These are phyloP conservation scores for Prunus davidiana DNA, from an alignment of 306 rosid genomes.

Conservation along the genomic window DNA sequence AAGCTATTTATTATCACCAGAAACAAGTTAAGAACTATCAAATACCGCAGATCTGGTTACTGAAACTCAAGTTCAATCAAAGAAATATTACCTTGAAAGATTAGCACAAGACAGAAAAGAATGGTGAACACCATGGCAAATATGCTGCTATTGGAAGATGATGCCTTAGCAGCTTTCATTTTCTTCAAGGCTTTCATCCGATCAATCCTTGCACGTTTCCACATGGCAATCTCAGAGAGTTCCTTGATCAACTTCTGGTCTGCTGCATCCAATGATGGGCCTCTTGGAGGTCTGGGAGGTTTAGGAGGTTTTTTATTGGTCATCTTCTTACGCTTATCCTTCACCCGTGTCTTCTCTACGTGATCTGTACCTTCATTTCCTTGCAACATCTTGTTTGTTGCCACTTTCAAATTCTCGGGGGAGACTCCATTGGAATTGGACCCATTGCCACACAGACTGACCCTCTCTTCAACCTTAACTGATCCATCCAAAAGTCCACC, in stretches of 20 bases:
- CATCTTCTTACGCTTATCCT: constrained; percentile 71
- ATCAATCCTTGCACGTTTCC: constrained; percentile 78
- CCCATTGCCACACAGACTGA: constrained; percentile 35
- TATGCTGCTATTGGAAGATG: constrained; percentile 49
- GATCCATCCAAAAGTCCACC: constrained; percentile 49
- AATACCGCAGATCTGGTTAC: neutral
- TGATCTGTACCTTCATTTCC: constrained; percentile 25
- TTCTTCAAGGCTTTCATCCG: constrained; percentile 77
- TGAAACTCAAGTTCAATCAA: neutral
- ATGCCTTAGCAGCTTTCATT: constrained; percentile 62
- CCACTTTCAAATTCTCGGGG: constrained; percentile 33
- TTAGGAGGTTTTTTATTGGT: constrained; percentile 66
- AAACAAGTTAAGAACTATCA: neutral
- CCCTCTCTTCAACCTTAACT: constrained; percentile 37
- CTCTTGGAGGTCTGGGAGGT: constrained; percentile 95
- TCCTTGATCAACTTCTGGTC: constrained; percentile 78
- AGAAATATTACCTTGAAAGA: constrained; percentile 66
- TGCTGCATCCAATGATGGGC: constrained; percentile 79
- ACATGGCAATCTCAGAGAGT: constrained; percentile 71
- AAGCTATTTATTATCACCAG: neutral
- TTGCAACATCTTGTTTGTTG: constrained; percentile 34
- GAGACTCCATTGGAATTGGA: constrained; percentile 32
- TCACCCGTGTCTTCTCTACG: constrained; percentile 34
- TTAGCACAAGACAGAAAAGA: constrained; percentile 70
- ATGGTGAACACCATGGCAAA: constrained; percentile 70